phyloP scores from a whole-genome alignment of 179 eudicot species.

The Vitellaria paradoxa region DNA sequence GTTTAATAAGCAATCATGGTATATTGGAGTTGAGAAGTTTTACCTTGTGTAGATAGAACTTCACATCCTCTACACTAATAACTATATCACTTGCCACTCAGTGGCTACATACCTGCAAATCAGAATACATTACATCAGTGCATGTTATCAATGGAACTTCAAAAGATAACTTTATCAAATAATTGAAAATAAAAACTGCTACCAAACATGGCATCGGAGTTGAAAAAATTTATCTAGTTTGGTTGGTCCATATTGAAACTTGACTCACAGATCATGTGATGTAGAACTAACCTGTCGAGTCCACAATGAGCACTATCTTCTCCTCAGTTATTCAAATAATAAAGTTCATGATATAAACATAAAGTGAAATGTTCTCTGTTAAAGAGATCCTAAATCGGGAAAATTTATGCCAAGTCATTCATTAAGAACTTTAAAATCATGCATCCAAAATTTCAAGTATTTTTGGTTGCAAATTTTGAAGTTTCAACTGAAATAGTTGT shows the following conservation, averaged over 20 bases:
- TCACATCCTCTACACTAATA: constrained; percentile 33
- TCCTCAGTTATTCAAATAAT: neutral
- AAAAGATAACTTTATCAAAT: neutral
- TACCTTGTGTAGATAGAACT: constrained; percentile 47
- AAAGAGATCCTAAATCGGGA: neutral
- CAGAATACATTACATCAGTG: neutral
- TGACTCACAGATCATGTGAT: neutral
- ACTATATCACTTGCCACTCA: constrained; percentile 37
- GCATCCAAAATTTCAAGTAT: neutral
- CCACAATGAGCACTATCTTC: neutral
- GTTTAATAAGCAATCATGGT: neutral
- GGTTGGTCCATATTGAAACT: neutral
- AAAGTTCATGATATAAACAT: neutral
- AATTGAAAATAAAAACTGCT: neutral
- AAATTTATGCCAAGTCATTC: neutral
- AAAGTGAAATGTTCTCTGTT: neutral
- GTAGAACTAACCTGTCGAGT: neutral
- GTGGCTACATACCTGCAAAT: constrained; percentile 41
- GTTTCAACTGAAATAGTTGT: neutral
- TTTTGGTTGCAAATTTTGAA: neutral
- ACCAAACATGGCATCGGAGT: neutral
- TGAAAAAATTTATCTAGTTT: neutral
- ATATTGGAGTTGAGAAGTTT: neutral
- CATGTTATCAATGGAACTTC: neutral
- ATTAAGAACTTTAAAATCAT: neutral